A percentile compares a stretch with the other conserved stretches of the same genome.
Evolutionary conservation across 108 stramenopile genomes (phyloP).

Genomic region (Cyclotella sp.): DNA sequence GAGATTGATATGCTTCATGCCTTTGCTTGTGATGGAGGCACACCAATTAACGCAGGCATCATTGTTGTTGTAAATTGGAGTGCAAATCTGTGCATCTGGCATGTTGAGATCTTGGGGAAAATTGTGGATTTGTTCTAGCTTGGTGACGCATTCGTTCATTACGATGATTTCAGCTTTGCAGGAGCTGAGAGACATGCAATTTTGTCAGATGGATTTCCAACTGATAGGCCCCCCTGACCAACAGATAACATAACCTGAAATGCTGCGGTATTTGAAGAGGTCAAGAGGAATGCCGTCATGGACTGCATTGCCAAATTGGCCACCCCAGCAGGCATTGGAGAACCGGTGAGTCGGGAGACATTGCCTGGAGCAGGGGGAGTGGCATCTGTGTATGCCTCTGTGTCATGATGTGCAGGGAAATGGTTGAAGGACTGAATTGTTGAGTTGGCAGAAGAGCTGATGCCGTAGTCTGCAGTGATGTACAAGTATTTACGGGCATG

Average conservation of each 20-base stretch:
- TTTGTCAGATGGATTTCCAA: background rate
- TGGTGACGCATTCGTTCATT: background rate
- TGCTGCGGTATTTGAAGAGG: background rate
- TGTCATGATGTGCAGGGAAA: background rate
- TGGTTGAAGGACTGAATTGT: background rate
- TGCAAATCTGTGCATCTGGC: background rate
- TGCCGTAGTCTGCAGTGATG: background rate
- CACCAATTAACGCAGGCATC: background rate
- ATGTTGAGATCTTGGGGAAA: background rate
- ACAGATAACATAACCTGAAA: conserved; percentile 1
- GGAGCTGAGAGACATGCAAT: background rate
- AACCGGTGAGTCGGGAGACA: background rate
- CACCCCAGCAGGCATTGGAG: background rate
- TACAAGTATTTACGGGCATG: no score
- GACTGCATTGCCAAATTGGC: background rate
- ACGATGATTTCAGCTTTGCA: conserved; percentile 1
- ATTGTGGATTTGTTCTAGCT: background rate
- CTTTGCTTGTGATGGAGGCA: conserved; percentile 8
- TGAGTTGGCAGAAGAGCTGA: background rate
- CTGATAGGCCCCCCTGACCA: background rate
- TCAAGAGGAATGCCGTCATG: background rate
- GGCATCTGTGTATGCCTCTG: background rate
- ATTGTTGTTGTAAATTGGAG: conserved; percentile 1
- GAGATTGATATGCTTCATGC: conserved; percentile 4
- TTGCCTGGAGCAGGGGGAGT: background rate